Evolutionary conservation across 2,329 filamentous ascomycete genomes (phyloP).

Genomic region (Monosporascus sp.): DNA sequence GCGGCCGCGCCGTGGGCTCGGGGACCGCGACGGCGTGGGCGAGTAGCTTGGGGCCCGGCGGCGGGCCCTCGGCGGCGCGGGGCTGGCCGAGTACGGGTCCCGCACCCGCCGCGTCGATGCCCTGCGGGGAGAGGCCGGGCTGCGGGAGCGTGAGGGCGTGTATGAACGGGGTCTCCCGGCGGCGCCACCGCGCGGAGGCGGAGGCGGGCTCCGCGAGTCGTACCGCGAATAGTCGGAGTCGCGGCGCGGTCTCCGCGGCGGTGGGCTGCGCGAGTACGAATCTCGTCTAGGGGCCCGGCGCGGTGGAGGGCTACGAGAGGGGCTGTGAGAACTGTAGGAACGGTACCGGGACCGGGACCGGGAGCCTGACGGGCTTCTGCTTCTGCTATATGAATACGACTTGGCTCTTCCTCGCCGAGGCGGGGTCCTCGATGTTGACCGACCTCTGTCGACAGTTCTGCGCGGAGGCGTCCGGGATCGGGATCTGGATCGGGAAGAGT

Average conservation of each 20-base stretch:
- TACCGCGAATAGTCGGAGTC: slow-evolving; percentile 17
- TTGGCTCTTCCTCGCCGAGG: slow-evolving; percentile 25
- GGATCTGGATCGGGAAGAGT: slow-evolving; percentile 48
- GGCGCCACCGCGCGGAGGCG: slow-evolving; percentile 8
- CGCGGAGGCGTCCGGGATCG: slow-evolving; percentile 37
- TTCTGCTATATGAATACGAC: slow-evolving; percentile 21
- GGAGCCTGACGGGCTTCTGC: slow-evolving; percentile 33
- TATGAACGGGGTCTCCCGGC: slow-evolving; percentile 17
- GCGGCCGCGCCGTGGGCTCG: slow-evolving; percentile 6
- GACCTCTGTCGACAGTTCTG: slow-evolving; percentile 29
- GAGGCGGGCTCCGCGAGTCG: slow-evolving; percentile 16
- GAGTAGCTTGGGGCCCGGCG: slow-evolving; percentile 11
- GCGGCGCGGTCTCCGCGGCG: slow-evolving; percentile 13
- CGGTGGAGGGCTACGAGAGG: slow-evolving; percentile 21
- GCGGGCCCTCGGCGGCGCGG: slow-evolving; percentile 6
- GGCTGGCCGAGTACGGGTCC: slow-evolving; percentile 9
- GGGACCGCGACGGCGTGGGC: slow-evolving; percentile 10
- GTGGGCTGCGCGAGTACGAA: slow-evolving; percentile 19
- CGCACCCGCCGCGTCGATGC: slow-evolving; percentile 11
- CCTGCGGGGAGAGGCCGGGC: slow-evolving; percentile 15
- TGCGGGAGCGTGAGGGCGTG: slow-evolving; percentile 18
- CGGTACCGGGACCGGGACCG: slow-evolving; percentile 40
- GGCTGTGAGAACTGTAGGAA: slow-evolving; percentile 23
- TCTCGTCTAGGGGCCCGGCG: slow-evolving; percentile 17
- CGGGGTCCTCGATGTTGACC: slow-evolving; percentile 29